Conservation (phyloP, 2,329 filamentous ascomycete species). For the Metarhizium guizhouense region DNA sequence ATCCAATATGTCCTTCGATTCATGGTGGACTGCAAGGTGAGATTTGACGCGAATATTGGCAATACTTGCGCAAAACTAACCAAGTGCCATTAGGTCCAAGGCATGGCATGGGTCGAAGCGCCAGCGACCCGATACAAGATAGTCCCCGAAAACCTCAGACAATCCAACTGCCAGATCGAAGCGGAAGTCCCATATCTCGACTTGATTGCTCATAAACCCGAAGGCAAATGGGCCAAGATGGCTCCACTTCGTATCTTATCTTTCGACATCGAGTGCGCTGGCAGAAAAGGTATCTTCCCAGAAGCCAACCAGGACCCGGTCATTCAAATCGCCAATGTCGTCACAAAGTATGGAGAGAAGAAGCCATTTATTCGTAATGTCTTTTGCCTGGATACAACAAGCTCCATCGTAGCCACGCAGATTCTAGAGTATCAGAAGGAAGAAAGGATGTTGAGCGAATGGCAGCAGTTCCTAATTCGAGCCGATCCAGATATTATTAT, state of each 20-base stretch:
- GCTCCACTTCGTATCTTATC: conserved; percentile 86
- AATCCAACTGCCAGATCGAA: conserved; percentile 96
- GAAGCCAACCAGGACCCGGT: conserved; percentile 87
- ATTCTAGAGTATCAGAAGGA: conserved; percentile 77
- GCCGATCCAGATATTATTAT: conserved; percentile 97
- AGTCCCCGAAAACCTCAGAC: conserved; percentile 54
- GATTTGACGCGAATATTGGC: conserved; percentile 4
- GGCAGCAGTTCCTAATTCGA: conserved; percentile 81
- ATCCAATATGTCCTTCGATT: conserved; percentile 93
- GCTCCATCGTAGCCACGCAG: conserved; percentile 89
- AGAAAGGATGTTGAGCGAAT: conserved; percentile 81
- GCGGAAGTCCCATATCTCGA: conserved; percentile 75
- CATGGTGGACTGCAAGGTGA: conserved; percentile 91
- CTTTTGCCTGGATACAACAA: conserved; percentile 88
- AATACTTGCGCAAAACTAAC: conserved; percentile 4
- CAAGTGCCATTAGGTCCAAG: conserved; percentile 51
- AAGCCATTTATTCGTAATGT: conserved; percentile 96
- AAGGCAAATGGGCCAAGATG: conserved; percentile 97
- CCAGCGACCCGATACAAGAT: conserved; percentile 65
- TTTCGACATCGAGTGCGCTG: conserved; percentile 98
- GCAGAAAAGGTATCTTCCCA: conserved; percentile 93
- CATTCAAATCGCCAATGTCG: conserved; percentile 95
- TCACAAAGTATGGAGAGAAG: conserved; percentile 87
- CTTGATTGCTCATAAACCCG: conserved; percentile 76
- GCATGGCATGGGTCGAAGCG: conserved; percentile 96